Evolutionary conservation across 805 yeast genomes (phyloP).

Genomic region (Kodamaea neixiangensis): DNA sequence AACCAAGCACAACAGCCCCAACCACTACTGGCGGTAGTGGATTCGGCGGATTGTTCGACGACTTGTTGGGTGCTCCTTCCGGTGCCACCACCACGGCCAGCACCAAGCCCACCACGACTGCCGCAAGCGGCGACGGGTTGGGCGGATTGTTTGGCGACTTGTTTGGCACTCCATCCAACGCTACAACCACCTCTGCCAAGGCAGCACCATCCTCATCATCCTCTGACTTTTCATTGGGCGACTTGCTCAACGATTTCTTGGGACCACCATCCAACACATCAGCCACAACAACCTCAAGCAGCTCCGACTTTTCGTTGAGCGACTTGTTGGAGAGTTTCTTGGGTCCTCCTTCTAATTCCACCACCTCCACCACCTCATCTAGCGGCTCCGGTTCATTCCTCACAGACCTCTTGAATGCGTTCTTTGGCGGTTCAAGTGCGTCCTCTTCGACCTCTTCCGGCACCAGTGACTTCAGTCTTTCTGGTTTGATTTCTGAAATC

Average conservation of each 20-base stretch:
- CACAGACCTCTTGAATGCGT: slow-evolving; percentile 16
- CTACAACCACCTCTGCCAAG: slow-evolving; percentile 3
- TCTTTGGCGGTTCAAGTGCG: slow-evolving; percentile 16
- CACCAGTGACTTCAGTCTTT: slow-evolving; percentile 10
- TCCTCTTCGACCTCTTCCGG: slow-evolving; percentile 12
- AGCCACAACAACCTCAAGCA: slow-evolving; percentile 12
- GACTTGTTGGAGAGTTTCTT: slow-evolving; percentile 15
- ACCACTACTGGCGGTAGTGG: slow-evolving; percentile 7
- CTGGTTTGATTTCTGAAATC: slow-evolving; percentile 13
- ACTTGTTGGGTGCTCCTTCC: slow-evolving; percentile 11
- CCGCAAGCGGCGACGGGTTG: slow-evolving; percentile 9
- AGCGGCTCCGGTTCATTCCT: slow-evolving; percentile 15
- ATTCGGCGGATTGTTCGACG: slow-evolving; percentile 16
- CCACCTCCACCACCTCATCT: slow-evolving; percentile 13
- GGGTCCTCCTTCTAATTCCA: slow-evolving; percentile 12
- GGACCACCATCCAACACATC: slow-evolving; percentile 13
- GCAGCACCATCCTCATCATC: slow-evolving; percentile 10
- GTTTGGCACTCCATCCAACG: slow-evolving; percentile 13
- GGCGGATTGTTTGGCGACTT: slow-evolving; percentile 15
- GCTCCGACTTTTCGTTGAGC: slow-evolving; percentile 12
- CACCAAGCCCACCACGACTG: slow-evolving; percentile 11
- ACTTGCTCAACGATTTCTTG: slow-evolving; percentile 14
- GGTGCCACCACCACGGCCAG: slow-evolving; percentile 8
- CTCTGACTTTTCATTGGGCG: slow-evolving; percentile 11
- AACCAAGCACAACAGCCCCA: neutral